These are phyloP conservation scores for Zygnema circumcarinatum DNA, from an alignment of 139 green algal genomes.

Conservation along the genomic window DNA sequence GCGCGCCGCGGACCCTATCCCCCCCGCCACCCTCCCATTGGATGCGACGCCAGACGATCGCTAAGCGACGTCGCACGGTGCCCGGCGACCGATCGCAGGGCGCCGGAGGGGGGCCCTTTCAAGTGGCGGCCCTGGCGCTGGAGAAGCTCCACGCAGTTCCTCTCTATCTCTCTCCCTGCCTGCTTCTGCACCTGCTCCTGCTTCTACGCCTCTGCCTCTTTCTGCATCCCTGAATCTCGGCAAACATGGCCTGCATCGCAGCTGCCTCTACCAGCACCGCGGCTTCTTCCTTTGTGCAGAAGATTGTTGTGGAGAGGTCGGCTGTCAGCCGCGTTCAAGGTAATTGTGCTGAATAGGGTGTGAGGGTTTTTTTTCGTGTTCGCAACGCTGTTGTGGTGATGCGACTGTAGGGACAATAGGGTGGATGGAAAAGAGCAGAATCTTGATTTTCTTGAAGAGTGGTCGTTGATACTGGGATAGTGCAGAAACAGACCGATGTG, in stretches of 20 bases:
- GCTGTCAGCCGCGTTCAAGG: neutral
- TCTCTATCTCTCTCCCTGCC: neutral
- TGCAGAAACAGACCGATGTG: too few relatives aligned
- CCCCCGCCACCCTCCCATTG: neutral
- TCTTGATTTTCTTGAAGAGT: neutral
- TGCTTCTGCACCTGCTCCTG: neutral
- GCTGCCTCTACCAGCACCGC: constrained; percentile 2
- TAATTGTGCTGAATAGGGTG: neutral
- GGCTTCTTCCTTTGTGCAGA: constrained; percentile 27
- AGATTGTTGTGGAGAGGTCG: neutral
- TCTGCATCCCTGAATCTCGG: neutral
- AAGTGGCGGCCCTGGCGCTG: too few relatives aligned
- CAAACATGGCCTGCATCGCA: constrained; percentile 7
- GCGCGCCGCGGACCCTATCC: neutral
- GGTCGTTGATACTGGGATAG: too few relatives aligned
- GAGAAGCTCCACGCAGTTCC: neutral
- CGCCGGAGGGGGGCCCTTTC: neutral
- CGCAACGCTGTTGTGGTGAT: neutral
- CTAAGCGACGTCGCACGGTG: neutral
- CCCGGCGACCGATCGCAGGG: neutral
- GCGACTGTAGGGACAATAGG: too few relatives aligned
- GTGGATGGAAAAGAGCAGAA: neutral
- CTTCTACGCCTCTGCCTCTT: neutral
- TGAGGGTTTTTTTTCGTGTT: constrained; percentile 5
- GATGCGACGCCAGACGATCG: neutral